phyloP scores from a whole-genome alignment of 768 basidiomycete species.

The Boletus sp. region DNA sequence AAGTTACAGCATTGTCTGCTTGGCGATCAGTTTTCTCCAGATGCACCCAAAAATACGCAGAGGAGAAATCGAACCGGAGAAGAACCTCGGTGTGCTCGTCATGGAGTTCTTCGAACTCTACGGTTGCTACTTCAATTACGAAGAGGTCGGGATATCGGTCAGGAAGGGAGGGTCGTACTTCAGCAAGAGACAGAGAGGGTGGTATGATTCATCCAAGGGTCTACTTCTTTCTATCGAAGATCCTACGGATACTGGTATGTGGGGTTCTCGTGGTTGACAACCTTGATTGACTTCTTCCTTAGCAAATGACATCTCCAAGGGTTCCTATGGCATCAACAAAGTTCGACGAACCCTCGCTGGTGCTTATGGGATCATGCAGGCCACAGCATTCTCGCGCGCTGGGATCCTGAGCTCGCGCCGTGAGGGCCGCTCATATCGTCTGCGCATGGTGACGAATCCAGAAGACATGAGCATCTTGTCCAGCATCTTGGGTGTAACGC shows the following conservation, averaged over 20 bases:
- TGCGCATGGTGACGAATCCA: conserved; percentile 45
- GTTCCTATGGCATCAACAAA: conserved; percentile 79
- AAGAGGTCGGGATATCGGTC: conserved; percentile 85
- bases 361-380: conserved; percentile 74
- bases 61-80: conserved; percentile 82
- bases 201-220: conserved; percentile 61
- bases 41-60: conserved; percentile 94
- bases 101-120: conserved; percentile 98
- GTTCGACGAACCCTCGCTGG: conserved; percentile 85
- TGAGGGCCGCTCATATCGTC: conserved; percentile 45
- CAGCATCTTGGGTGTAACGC: conserved; percentile 77
- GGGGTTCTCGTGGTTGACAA: not conserved
- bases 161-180: conserved; percentile 89
- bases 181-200: conserved; percentile 76
- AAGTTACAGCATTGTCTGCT: conserved; percentile 90
- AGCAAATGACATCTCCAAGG: conserved; percentile 94
- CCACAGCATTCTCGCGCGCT: conserved; percentile 64
- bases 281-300: conserved; percentile 4
- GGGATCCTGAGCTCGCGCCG: conserved; percentile 59
- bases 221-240: conserved; percentile 86
- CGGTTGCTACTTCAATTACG: conserved; percentile 88
- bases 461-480: conserved; percentile 78
- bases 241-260: conserved; percentile 83
- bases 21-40: conserved; percentile 93
- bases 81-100: conserved; percentile 90